Base-by-base conservation (phyloP, 2,329 filamentous ascomycete species). In the Fusarium denticulatum region DNA sequence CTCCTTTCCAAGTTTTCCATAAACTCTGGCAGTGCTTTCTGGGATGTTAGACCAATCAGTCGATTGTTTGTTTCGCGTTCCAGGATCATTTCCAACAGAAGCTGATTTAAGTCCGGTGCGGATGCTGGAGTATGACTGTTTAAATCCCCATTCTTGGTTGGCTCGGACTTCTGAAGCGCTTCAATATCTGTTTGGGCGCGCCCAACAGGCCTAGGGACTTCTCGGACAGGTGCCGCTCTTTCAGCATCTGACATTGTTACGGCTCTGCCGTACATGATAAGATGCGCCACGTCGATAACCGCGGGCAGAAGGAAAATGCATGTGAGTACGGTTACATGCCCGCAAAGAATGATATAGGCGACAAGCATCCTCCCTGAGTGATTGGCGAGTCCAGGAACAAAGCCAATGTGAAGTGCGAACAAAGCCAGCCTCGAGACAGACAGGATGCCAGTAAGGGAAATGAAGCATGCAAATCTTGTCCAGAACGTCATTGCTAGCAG, bases 291-390 rank as follows among this genome's bases (percentile, higher is more conserved):
- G 5, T 71, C 39, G 12, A 73, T 26, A 3, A 24, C 12, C 7
- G 30, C 40, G 1, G 70, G 70, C 0, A 73, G n/a, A 3, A 67
- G 39, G 3, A 73, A 71, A 4, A 71, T 36, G 7, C 26, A 53
- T 3, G 39, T 2, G 3, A 73, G 39, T 5, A 73, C 39, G 4
- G 7, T 14, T 1, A 52, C 11, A 30, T 73, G 57, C 4, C 70
- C 62, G 1, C 32, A 71, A 10, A 73, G 57, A 24, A 67, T 40
- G 12, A 71, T 59, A 16, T 71, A 73, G 0, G 56, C 70, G 0
- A 73, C 20, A 5, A 71, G 45, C 8, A 73, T 71, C 12, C 45
- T 71, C 3, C 32, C 32, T 1, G 70, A 52, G 26, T 71, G 60
- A 16, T 36, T 39, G 1, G 61, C 49, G 3, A 57, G 46, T 5